These are phyloP conservation scores for Fusarium sp. DNA, from an alignment of 2,329 filamentous ascomycete species.

Conservation along the genomic window DNA sequence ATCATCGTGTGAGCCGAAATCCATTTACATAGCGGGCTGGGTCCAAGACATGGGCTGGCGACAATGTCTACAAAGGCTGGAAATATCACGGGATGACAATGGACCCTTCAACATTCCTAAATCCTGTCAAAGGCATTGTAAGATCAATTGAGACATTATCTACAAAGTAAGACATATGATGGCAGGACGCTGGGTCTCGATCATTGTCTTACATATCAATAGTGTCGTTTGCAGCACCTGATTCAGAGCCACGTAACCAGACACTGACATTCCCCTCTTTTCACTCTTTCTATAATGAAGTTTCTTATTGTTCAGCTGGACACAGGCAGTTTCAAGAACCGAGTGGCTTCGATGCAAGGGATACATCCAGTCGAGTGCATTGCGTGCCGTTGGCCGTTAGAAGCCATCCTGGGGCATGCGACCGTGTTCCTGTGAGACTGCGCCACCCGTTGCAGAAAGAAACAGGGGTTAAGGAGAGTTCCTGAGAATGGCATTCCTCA, in stretches of 20 bases:
- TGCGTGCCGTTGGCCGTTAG: conserved; percentile 11
- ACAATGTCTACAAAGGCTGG: conserved; percentile 21
- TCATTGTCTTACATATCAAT: not conserved
- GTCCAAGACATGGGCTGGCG: conserved; percentile 27
- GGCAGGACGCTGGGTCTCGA: not conserved
- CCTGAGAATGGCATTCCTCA: conserved; percentile 26
- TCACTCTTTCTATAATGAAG: not conserved
- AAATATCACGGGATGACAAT: not conserved
- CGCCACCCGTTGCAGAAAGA: conserved; percentile 19
- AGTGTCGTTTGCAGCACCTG: not conserved
- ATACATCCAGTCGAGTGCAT: not conserved
- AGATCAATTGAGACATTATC: not conserved
- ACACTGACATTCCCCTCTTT: not conserved
- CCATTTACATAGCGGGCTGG: conserved; percentile 25
- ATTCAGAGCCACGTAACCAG: not conserved
- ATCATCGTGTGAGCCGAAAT: not conserved
- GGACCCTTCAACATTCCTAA: not conserved
- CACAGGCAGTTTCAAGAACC: not conserved
- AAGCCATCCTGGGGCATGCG: not conserved
- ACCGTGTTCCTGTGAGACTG: not conserved
- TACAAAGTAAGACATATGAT: conserved; percentile 5
- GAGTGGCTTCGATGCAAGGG: not conserved
- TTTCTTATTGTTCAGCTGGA: no score
- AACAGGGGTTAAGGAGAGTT: conserved; percentile 2
- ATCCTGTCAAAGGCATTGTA: not conserved